These are phyloP conservation scores for Sporisorium graminicola DNA, from an alignment of 1,284 basidiomycete genomes.

Conservation along the genomic window DNA sequence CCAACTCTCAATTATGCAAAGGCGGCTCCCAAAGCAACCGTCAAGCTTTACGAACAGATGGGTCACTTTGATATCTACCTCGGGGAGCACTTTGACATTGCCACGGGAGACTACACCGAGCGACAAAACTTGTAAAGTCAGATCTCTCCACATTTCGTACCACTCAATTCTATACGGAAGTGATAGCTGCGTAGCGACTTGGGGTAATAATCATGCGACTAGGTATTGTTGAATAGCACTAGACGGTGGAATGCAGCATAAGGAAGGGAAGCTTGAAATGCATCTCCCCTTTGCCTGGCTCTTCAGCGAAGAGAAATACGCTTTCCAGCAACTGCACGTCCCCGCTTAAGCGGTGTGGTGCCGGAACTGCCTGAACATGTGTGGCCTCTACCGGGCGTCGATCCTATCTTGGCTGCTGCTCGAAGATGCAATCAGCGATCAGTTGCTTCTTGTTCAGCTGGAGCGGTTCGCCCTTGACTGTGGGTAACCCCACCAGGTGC, in stretches of 20 bases:
- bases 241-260: too few relatives aligned
- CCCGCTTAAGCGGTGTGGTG: conserved; percentile 15
- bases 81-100: conserved; percentile 51
- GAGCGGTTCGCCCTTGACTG: conserved; percentile 20
- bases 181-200: conserved; percentile 44
- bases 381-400: conserved; percentile 19
- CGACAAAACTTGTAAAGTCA: too few relatives aligned
- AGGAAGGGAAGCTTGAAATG: too few relatives aligned
- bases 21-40: conserved; percentile 47
- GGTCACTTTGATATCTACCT: conserved; percentile 64
- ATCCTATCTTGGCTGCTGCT: conserved; percentile 42
- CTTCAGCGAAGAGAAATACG: too few relatives aligned
- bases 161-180: too few relatives aligned
- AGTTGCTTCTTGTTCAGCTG: conserved; percentile 39
- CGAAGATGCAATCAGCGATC: conserved; percentile 37
- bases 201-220: too few relatives aligned
- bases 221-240: too few relatives aligned
- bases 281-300: too few relatives aligned
- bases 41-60: conserved; percentile 51
- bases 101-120: conserved; percentile 42
- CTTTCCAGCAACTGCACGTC: conserved; percentile 15
- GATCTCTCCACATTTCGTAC: too few relatives aligned
- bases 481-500: conserved; percentile 21
- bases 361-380: conserved; percentile 4
- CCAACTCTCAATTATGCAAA: conserved; percentile 52